Conservation (phyloP, 2,329 filamentous ascomycete species). For the Fusarium protoensiforme region DNA sequence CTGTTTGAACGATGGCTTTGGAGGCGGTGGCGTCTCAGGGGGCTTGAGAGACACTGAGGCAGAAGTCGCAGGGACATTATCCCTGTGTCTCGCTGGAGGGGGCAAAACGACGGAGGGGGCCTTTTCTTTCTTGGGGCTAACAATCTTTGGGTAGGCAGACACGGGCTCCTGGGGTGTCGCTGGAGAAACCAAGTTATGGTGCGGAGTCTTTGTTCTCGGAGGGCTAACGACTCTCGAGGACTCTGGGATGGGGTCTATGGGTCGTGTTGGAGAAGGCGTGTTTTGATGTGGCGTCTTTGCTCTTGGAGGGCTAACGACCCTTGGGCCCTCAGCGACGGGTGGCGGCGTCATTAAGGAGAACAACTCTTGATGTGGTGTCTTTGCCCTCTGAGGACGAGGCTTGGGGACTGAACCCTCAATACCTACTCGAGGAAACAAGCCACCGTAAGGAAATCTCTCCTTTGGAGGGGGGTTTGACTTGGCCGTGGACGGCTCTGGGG, state of each 20-base stretch:
- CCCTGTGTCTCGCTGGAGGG: background rate
- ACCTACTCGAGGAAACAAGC: background rate
- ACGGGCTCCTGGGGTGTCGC: background rate
- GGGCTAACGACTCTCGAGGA: background rate
- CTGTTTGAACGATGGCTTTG: background rate
- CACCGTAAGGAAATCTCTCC: background rate
- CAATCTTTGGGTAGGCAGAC: background rate
- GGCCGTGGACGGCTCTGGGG: background rate
- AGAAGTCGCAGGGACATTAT: background rate
- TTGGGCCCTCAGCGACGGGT: background rate
- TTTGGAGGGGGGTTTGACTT: background rate
- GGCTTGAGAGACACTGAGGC: background rate
- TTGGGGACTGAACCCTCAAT: background rate
- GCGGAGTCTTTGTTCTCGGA: background rate
- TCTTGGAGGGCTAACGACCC: background rate
- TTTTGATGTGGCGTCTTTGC: background rate
- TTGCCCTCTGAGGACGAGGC: background rate
- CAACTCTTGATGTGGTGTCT: background rate
- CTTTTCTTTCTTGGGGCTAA: background rate
- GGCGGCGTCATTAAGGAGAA: background rate
- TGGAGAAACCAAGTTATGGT: background rate
- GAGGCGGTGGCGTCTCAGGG: background rate
- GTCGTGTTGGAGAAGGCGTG: background rate
- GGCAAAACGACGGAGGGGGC: background rate
- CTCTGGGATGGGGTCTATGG: background rate